These are phyloP conservation scores for Lactifluus subvellereus DNA, from an alignment of 768 basidiomycete species.

Conservation along the genomic window DNA sequence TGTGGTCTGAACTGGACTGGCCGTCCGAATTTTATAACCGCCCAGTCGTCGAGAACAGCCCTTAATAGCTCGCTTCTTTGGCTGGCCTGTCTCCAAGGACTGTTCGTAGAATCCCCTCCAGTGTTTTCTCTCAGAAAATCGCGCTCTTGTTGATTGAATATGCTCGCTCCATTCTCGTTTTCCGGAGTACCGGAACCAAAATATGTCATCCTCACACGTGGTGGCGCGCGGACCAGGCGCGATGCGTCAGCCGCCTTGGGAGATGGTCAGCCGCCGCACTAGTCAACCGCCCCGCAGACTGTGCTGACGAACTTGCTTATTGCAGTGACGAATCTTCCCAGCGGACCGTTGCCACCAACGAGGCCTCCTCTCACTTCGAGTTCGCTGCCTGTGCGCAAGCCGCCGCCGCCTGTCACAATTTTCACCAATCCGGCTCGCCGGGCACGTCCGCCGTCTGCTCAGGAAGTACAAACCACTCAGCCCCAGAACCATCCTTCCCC, in stretches of 20 bases:
- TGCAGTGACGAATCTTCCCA: not conserved
- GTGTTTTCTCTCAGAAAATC: not conserved
- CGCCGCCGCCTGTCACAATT: not conserved
- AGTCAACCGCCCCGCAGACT: not conserved
- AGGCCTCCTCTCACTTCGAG: not conserved
- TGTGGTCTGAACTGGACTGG: not conserved
- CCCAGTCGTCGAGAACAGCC: not conserved
- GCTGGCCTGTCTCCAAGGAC: not conserved
- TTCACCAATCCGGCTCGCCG: conserved; percentile 1
- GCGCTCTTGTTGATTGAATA: not conserved
- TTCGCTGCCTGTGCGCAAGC: not conserved
- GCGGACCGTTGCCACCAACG: not conserved
- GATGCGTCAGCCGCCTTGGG: not conserved
- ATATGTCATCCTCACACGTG: not conserved
- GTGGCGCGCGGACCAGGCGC: not conserved
- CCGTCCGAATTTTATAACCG: not conserved
- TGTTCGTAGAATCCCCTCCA: not conserved
- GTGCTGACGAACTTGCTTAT: not conserved
- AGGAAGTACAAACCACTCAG: not conserved
- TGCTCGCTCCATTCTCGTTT: not conserved
- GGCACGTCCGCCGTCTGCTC: not conserved
- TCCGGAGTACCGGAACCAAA: not conserved
- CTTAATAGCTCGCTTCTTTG: not conserved
- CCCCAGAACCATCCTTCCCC: not conserved
- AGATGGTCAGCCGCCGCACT: conserved; percentile 4